Evolutionary conservation across 257 asterid genomes (phyloP), one percentile per base, ranked within the genome.

Genomic region (Apocynum venetum): DNA sequence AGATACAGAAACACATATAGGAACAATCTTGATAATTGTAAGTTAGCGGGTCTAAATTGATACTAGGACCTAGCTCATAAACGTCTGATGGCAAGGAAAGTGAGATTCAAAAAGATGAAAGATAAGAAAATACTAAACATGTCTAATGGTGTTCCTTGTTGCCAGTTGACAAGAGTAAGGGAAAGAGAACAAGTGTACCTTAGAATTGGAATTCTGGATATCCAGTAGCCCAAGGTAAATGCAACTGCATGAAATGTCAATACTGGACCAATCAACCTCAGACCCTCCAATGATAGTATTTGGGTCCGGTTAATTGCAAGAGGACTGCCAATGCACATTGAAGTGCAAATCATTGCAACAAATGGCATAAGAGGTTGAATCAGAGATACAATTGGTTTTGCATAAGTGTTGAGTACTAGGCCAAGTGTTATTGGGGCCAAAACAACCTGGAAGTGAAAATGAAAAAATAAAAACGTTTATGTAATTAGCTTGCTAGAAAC

Each of bases 281-380:
- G 82, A 57, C 99, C 98, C 82, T 91, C 96, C 0, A 88, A 66
- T 1, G 98, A 96, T 73, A 93, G 97, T 79, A 96, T 96, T 81
- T 88, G 97, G 83, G 83, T 84, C 61, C 94, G 85, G 68, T 96
- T 96, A 59, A 96, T 89, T 40, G 98, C 97, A 81, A 96, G 99
- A 47, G 99, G 99, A 81, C 98, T 92, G 66, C 99, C 99, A 55
- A 96, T 93, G 71, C 99, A 96, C 94, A 96, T 3, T 1, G 98
- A 92, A 44, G 99, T 96, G 81, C 99, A 96, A 52, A 92, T 13
- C 99, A 96, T 96, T 31, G 97, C 97, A 49, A 93, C 91, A 79
- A 91, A 88, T 20, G 99, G 98, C 99, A 93, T 96, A 84, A 93
- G 76, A 3, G 98, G 98, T 86, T 92, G 94, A 75, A 96, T 75